These are phyloP conservation scores for Ceriops decandra DNA, from an alignment of 345 rosid species.

Conservation along the genomic window DNA sequence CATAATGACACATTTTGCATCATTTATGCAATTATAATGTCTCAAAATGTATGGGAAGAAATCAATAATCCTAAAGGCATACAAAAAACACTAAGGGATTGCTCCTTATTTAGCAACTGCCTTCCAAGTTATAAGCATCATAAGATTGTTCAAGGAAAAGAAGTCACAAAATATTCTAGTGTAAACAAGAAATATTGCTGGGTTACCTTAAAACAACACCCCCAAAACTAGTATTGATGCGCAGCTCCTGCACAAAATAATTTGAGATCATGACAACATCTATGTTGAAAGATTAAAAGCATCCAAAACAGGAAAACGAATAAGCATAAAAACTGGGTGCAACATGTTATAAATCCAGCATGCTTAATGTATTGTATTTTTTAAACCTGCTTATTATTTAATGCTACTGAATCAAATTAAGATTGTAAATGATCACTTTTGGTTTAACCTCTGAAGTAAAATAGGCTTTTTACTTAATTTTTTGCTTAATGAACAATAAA, in stretches of 20 bases:
- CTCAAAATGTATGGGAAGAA: background rate
- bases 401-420: background rate
- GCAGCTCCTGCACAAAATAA: slow-evolving; percentile 66
- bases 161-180: background rate
- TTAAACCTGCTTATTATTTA: background rate
- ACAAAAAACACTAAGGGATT: no score
- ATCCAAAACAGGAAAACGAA: background rate
- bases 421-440: background rate
- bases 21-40: background rate
- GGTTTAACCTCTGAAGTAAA: background rate
- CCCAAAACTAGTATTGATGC: slow-evolving; percentile 73
- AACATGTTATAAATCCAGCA: background rate
- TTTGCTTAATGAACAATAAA: no score
- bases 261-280: slow-evolving; percentile 8
- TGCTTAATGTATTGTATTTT: no score
- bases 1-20: background rate
- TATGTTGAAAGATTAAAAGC: background rate
- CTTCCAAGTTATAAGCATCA: background rate
- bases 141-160: background rate
- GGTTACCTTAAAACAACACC: slow-evolving; percentile 83
- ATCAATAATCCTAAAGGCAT: background rate
- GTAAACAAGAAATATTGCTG: background rate
- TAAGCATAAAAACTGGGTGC: background rate
- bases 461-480: background rate
- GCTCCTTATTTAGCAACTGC: no score